Evolutionary conservation across 345 rosid genomes (phyloP), one percentile per base, ranked within the genome.

Genomic region (Limnanthes douglasii): DNA sequence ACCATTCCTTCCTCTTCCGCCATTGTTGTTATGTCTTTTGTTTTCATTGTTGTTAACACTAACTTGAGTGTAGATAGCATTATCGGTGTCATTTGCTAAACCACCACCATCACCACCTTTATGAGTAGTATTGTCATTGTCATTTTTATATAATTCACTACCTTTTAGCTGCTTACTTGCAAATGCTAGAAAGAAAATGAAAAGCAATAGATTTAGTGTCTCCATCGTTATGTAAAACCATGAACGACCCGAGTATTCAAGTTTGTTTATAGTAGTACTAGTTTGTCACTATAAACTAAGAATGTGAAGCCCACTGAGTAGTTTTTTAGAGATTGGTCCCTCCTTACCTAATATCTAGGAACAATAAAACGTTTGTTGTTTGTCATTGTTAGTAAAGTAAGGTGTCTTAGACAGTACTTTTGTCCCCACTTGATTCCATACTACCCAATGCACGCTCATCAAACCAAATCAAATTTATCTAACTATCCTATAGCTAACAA

Each of bases 1-100:
- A 3, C 69, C 60, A 16, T 57, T 48, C 51, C 63, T 50, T 0
- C 74, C 64, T 0, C 61, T 49, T 6, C 71, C 65, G n/a, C 58
- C 65, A 19, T 24, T 29, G 18, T 45, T 13, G 29, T 52, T 36
- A 23, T 34, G 44, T 39, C 39, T 50, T 12, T 30, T 58, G 37
- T 58, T 6, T 25, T 48, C 46, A 33, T 46, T 41, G 32, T 20
- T 40, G 34, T 36, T 28, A 15, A 50, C 34, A 25, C 34, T 48
- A 15, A 30, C 53, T 25, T 30, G 17, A 30, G 47, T 60, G 39
- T 39, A 21, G 11, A 35, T 26, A 6, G 39, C 21, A 15, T 16
- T 24, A 26, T 23, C 15, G 29, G 21, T 21, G 2, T 11, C 11
- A 6, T 34, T 31, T 15, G 14, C 37, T 2, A 5, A 27, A 27